Percentiles rank a stretch among this genome's conserved stretches.
Conservation (phyloP, 2,329 filamentous ascomycete genomes). For the Cytospora piceicola region DNA sequence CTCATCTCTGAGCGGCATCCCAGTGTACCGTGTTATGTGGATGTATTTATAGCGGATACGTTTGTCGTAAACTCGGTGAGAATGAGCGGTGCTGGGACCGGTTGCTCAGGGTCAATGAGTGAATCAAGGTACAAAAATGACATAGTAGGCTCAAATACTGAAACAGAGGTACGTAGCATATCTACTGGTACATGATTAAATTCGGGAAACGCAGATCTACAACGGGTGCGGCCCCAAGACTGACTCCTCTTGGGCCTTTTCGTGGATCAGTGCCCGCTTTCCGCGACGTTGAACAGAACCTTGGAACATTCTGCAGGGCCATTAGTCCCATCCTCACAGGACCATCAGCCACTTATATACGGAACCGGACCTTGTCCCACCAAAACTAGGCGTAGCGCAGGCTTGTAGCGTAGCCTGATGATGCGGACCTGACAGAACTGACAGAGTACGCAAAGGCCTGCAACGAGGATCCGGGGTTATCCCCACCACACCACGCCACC, state of each 20-base stretch:
- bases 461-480: conserved; percentile 7
- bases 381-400: neutral
- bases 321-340: neutral
- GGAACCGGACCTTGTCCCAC: neutral
- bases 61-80: no score
- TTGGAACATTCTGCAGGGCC: no score
- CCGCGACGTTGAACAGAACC: neutral
- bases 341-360: neutral
- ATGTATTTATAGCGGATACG: no score
- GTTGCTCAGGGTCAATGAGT: no score
- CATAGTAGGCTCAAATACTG: neutral
- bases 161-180: no score
- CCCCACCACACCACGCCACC: conserved; percentile 5
- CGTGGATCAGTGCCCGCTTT: neutral
- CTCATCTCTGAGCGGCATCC: no score
- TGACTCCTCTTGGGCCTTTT: no score
- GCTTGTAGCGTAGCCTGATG: neutral
- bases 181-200: neutral
- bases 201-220: neutral
- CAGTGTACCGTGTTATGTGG: no score
- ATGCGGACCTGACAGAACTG: no score
- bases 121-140: neutral
- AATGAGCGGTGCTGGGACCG: no score
- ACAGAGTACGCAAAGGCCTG: neutral
- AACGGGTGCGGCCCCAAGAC: neutral